Conservation (phyloP, 805 yeast species). For the Lipomyces starkeyi region DNA sequence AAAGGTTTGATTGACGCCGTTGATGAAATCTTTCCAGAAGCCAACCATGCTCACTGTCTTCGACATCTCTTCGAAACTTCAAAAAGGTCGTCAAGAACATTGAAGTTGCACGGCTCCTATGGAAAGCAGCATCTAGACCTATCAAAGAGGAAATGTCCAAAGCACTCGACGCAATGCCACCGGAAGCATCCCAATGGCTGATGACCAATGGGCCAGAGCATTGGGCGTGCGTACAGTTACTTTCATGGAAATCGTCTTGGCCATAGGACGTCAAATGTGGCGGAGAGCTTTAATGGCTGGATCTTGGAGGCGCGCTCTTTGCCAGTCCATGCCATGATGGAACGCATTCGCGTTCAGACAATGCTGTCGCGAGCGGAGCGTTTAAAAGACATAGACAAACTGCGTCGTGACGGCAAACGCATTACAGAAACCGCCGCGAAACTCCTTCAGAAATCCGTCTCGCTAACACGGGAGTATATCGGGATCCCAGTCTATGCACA, state of each 20-base stretch:
- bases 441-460: not conserved
- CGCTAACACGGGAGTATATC: not conserved
- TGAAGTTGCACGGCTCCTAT: not conserved
- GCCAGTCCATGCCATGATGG: slow-evolving; percentile 3
- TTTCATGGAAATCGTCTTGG: not conserved
- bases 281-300: not conserved
- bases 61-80: not conserved
- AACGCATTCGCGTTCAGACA: not conserved
- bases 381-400: not conserved
- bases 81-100: not conserved
- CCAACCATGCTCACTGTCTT: slow-evolving; percentile 6
- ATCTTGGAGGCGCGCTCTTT: not conserved
- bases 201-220: not conserved
- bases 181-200: slow-evolving; percentile 5
- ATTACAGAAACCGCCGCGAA: not conserved
- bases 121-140: not conserved
- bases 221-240: slow-evolving; percentile 6
- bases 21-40: slow-evolving; percentile 3
- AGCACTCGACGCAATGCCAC: not conserved
- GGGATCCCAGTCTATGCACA: slow-evolving; percentile 1
- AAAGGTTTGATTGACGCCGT: slow-evolving; percentile 3
- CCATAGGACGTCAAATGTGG: not conserved
- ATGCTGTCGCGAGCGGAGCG: too few species aligned
- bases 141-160: not conserved
- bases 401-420: not conserved